These are phyloP conservation scores for Lasiosphaeria hispida DNA, from an alignment of 495 filamentous ascomycete species.

Conservation along the genomic window DNA sequence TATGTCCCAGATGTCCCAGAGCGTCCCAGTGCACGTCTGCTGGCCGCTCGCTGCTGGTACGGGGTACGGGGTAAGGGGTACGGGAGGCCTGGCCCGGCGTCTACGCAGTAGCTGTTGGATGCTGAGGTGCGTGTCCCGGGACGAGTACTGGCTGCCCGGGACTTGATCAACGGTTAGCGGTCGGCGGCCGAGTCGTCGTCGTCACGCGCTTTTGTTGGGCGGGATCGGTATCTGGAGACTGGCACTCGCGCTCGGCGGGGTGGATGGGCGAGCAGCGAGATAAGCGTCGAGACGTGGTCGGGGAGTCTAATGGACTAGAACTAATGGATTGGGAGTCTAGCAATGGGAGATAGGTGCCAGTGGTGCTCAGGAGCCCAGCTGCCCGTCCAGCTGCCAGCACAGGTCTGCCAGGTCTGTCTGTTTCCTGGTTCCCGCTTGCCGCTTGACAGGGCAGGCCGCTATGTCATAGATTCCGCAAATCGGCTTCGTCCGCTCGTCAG, in stretches of 20 bases:
- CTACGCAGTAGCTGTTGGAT: not conserved
- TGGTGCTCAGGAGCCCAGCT: not conserved
- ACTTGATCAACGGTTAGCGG: conserved; percentile 6
- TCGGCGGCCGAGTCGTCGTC: not conserved
- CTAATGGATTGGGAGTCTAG: not conserved
- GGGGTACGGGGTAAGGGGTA: too few relatives aligned
- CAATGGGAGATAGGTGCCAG: not conserved
- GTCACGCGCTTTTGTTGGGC: not conserved
- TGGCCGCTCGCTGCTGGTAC: too few relatives aligned
- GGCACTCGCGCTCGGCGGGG: conserved; percentile 7
- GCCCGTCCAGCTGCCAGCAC: not conserved
- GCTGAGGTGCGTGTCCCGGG: conserved; percentile 17
- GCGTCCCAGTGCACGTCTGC: too few relatives aligned
- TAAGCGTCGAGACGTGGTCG: conserved; percentile 11
- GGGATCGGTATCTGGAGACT: not conserved
- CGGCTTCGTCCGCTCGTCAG: conserved; percentile 1
- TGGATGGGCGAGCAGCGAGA: conserved; percentile 1
- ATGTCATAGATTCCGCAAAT: conserved; percentile 21
- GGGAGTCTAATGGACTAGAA: not conserved
- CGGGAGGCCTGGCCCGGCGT: too few relatives aligned
- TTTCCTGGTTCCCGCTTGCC: not conserved
- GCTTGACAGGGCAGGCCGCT: not conserved
- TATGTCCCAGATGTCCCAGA: too few relatives aligned
- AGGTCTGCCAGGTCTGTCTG: not conserved
- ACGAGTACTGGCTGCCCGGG: conserved; percentile 19